Evolutionary conservation across 768 basidiomycete species (phyloP), one percentile per base, ranked within the genome.

Genomic region (Suillus spraguei): DNA sequence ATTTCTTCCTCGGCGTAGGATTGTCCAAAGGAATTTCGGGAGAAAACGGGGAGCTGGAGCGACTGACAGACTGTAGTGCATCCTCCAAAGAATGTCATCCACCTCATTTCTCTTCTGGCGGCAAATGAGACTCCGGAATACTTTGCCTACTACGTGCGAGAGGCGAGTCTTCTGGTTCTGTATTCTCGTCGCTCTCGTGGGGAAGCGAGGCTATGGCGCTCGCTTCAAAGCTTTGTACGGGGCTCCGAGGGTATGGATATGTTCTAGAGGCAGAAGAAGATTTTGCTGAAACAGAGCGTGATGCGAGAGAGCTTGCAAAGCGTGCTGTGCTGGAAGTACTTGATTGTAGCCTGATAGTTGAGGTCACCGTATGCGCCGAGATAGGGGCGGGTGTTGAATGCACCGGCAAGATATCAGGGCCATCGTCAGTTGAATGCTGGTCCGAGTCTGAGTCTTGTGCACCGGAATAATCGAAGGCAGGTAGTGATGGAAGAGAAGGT

Each of bases 401-500:
- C 10, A 88, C 78, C 6, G 88, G 89, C 13, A 82, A 76, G 10
- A 79, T 77, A 14, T 82, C 73, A 60, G 79, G 71, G 36, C 82
- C 78, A 50, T 82, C 80, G 39, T 81, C 78, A 32, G 75, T 77
- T 17, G 72, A 75, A 55, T 77, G 78, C 50, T 80, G 77, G 63
- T 75, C 69, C 28, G 69, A 71, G 60, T 74, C 74, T 42, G 72
- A 71, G 58, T 80, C 77, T 33, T 72, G 76, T 62, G 79, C 78
- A 5, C 72, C 79, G 22, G 87, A 89, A 68, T 90, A 85, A 36
- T 93, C 91, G 69, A 90, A 88, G 2, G 70, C 80, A 8, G 91
- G 90, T 14, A 94, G 74, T 4, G 91, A 91, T 2, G 92, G 92
- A 3, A 95, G 79, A 36, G 92, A 94, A 11, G 93, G 90, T 81